phyloP scores from a whole-genome alignment of 345 rosid species.

The Diplotaxis tenuifolia region DNA sequence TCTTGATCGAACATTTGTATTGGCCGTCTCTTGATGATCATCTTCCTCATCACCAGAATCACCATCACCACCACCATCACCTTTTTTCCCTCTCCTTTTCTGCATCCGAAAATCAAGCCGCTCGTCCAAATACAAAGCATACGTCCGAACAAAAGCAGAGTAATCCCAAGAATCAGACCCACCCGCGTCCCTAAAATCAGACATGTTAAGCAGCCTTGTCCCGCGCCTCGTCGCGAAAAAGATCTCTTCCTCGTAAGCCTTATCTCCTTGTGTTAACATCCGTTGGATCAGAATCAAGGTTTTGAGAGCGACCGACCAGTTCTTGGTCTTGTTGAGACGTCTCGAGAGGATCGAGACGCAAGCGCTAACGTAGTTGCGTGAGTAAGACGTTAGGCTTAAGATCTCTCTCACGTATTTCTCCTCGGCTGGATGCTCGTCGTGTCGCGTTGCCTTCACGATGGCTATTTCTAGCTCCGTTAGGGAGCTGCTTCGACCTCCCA shows the following conservation, averaged over 20 bases:
- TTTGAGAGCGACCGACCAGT: neutral
- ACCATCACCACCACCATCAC: neutral
- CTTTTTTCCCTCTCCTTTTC: neutral
- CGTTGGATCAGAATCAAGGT: neutral
- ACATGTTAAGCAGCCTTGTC: neutral
- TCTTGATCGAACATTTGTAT: neutral
- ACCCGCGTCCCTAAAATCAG: neutral
- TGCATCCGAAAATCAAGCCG: neutral
- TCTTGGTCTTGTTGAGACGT: neutral
- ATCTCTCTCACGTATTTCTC: neutral
- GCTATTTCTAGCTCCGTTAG: neutral
- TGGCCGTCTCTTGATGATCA: neutral
- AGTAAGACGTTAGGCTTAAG: neutral
- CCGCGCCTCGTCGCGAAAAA: neutral
- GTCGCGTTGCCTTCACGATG: neutral
- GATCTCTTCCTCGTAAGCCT: neutral
- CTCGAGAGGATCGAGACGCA: neutral
- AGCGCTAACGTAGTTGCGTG: neutral
- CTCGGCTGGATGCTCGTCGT: neutral
- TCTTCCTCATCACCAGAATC: neutral
- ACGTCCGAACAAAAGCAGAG: neutral
- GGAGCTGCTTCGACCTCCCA: neutral
- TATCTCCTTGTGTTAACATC: neutral
- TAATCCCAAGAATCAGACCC: neutral
- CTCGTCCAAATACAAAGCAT: neutral